Evolutionary conservation across 2,329 filamentous ascomycete species (phyloP).

Genomic region (Epichloe festucae): DNA sequence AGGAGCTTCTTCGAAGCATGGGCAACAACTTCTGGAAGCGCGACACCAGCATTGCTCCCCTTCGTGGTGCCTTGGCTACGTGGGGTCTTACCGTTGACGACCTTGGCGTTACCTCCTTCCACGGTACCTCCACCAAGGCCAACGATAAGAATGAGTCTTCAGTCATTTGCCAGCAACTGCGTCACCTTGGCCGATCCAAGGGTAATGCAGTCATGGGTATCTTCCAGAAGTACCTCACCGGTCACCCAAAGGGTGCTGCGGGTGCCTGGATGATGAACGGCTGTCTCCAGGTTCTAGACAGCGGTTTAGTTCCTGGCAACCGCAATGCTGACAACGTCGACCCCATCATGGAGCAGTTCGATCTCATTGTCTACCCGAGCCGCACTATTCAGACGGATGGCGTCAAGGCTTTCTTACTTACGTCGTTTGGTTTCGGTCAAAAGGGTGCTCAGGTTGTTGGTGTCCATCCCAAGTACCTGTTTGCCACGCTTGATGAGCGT

Average conservation of each 20-base stretch:
- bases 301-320: slow-evolving; percentile 88
- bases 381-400: slow-evolving; percentile 93
- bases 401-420: slow-evolving; percentile 96
- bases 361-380: slow-evolving; percentile 95
- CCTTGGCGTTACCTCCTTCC: slow-evolving; percentile 90
- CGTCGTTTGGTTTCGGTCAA: slow-evolving; percentile 97
- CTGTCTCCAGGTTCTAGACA: slow-evolving; percentile 88
- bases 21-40: slow-evolving; percentile 99
- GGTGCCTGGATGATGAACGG: slow-evolving; percentile 99
- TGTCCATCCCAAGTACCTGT: slow-evolving; percentile 93
- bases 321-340: slow-evolving; percentile 97
- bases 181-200: slow-evolving; percentile 88
- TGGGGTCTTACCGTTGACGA: slow-evolving; percentile 98
- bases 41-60: slow-evolving; percentile 82
- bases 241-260: slow-evolving; percentile 97
- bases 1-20: slow-evolving; percentile 80
- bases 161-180: slow-evolving; percentile 91
- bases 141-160: slow-evolving; percentile 99
- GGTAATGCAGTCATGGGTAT: slow-evolving; percentile 93
- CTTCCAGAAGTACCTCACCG: slow-evolving; percentile 98
- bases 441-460: slow-evolving; percentile 97
- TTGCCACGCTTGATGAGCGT: slow-evolving; percentile 77
- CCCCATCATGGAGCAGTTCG: slow-evolving; percentile 90
- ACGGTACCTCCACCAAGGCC: slow-evolving; percentile 94
- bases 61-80: slow-evolving; percentile 89